Conservation (phyloP, 2,329 filamentous ascomycete species). For the Cryoendolithus antarcticus region DNA sequence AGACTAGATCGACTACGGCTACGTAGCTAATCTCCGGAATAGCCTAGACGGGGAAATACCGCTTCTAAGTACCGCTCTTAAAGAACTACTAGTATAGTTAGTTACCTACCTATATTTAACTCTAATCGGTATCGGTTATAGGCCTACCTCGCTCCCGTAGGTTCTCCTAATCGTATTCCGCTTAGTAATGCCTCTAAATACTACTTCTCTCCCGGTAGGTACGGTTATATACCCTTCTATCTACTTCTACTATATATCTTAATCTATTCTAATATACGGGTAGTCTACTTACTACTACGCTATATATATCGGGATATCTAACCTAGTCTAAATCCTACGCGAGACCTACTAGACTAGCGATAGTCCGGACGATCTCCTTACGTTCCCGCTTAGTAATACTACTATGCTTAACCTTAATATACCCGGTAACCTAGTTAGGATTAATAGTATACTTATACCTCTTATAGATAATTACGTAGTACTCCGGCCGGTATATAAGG, state of each 20-base stretch:
- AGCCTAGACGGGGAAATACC: conserved; percentile 1
- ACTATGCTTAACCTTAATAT: too few relatives aligned
- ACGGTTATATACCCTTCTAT: conserved; percentile 1
- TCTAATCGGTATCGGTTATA: neutral
- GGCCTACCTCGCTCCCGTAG: neutral
- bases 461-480: too few relatives aligned
- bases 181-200: conserved; percentile 2
- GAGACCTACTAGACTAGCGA: too few relatives aligned
- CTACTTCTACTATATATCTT: neutral
- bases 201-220: conserved; percentile 1
- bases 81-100: conserved; percentile 2
- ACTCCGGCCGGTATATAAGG: too few relatives aligned
- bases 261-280: too few relatives aligned
- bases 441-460: too few relatives aligned
- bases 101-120: conserved; percentile 1
- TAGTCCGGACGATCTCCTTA: too few relatives aligned
- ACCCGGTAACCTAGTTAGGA: too few relatives aligned
- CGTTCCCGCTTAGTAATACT: too few relatives aligned
- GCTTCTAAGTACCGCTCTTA: conserved; percentile 1
- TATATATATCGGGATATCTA: too few relatives aligned
- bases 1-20: neutral
- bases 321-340: too few relatives aligned
- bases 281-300: too few relatives aligned
- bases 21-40: conserved; percentile 1
- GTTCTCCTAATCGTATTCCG: neutral